Evolutionary conservation across 345 rosid species (phyloP), one percentile per base, ranked within the genome.

Genomic region (Mangifera indica): DNA sequence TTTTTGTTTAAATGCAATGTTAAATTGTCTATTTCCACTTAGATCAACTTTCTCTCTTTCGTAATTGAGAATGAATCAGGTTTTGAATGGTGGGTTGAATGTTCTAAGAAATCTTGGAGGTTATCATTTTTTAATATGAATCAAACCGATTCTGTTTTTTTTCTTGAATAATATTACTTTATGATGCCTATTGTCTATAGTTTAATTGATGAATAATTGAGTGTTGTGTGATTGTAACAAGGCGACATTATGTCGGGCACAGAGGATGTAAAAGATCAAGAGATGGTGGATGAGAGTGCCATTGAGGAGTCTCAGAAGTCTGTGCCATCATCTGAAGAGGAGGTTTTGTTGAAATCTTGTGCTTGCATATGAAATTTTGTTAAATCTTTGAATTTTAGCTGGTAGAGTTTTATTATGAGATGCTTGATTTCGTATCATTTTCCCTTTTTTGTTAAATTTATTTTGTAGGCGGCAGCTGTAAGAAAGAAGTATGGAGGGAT

Each of bases 401-500:
- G 8, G 42, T 37, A 37, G 9, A 37, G 7, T 37, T 37, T 37
- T 37, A 37, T 6, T 69, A 22, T 18, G 2, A 26, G 42, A 24
- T 26, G 40, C 17, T 63, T 21, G 64, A 40, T 37, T 42, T 63
- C 24, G 15, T 10, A 22, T 40, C 58, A 46, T 60, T 69, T 74
- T 65, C 75, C 56, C 17, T 37, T 37, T 37, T 37, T 37, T 37
- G 5, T 7, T 37, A 0, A 2, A 2, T 3, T 34, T 34, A 42
- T 75, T 59, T 44, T 75, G 60, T 71, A 95, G 99, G 98, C 91
- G 76, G 89, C 81, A 65, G 82, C 58, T 72, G 13, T 93, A 65
- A 96, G 91, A 91, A 91, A 87, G 44, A 96, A 88, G 75, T 96
- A 96, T 66, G 99, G 99, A 76, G 99, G 99, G 65, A 88, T 96